Percentiles rank a stretch among this genome's conserved stretches.
Conservation (phyloP, 768 basidiomycete species). For the Hygrophoropsis aurantiaca region DNA sequence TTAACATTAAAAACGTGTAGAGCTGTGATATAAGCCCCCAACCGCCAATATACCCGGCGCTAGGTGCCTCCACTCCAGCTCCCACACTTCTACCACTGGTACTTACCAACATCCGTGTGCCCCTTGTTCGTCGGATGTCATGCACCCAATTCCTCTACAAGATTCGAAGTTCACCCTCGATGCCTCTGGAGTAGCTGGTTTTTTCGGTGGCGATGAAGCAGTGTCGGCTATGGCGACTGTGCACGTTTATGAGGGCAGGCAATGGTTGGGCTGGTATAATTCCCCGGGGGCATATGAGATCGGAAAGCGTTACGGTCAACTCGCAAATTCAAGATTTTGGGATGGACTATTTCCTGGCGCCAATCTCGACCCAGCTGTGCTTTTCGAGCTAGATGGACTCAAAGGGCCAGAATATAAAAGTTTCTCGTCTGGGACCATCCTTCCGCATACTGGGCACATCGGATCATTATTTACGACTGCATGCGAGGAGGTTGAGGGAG, state of each 20-base stretch:
- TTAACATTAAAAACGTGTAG: too few species aligned
- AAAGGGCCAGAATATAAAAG: constrained; percentile 16
- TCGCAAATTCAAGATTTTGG: constrained; percentile 21
- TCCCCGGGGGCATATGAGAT: constrained; percentile 31
- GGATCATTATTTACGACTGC: constrained; percentile 11
- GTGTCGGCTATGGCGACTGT: constrained; percentile 34
- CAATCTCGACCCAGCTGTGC: constrained; percentile 11
- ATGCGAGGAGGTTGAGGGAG: background rate
- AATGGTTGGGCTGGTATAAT: constrained; percentile 39
- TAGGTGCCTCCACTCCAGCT: too few species aligned
- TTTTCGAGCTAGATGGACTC: constrained; percentile 16
- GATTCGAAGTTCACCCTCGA: constrained; percentile 17
- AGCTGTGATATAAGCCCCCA: too few species aligned
- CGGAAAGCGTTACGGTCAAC: constrained; percentile 29
- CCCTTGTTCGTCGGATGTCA: background rate
- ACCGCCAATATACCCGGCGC: too few species aligned
- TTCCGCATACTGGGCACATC: constrained; percentile 13
- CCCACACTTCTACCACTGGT: too few species aligned
- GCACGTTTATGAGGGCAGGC: constrained; percentile 30
- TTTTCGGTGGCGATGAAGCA: constrained; percentile 36
- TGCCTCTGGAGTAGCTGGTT: constrained; percentile 30
- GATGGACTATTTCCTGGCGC: constrained; percentile 16
- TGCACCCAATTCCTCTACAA: background rate
- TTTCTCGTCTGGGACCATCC: constrained; percentile 12
- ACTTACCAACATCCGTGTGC: too few species aligned